Base-by-base conservation (phyloP, 1,284 basidiomycete species). In the Marasmius oreades region DNA sequence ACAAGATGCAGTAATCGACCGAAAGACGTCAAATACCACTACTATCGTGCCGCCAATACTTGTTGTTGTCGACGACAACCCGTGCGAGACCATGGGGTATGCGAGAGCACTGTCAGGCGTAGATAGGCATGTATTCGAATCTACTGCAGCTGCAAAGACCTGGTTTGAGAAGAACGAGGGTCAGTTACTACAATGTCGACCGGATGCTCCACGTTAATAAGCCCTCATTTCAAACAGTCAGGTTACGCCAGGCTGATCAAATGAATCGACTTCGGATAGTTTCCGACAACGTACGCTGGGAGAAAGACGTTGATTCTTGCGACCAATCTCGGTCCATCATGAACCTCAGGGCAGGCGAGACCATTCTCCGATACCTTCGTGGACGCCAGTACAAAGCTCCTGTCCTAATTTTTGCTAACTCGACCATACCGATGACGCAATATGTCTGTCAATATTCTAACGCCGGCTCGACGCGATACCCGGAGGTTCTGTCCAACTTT, bases 111-210 rank as follows among this genome's bases (percentile, higher is more conserved):
- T 51, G 7, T n/a, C n/a, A n/a, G 60, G 59, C 11, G 56, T 64
- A 18, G 36, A 50, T 1, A 59, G 62, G 12, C 23, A 63, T 4
- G 53, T 59, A 22, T 39, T 65, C 3, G 52, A 55, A 12, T 65
- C 64, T 2, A 62, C 64, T 6, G 59, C 61, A 2, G 50, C 54
- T 24, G 59, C 63, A 2, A 61, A 61, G 36, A 34, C 60, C 24
- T 65, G 64, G 64, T 48, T 65, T 16, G 61, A 64, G 11, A 42
- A 54, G 16, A 61, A 64, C 34, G 23, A 54, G 26, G 59, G 64
- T 64, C 33, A 18, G 33, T 11, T n/a, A 10, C 28, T 31, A 31
- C 10, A n/a, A n/a, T n/a, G n/a, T n/a, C n/a, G n/a, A n/a, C n/a
- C n/a, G n/a, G n/a, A n/a, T n/a, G n/a, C 22, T 16, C 18, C 5